Conservation (phyloP, 495 filamentous ascomycete species). For the Talaromyces proteolyticus region DNA sequence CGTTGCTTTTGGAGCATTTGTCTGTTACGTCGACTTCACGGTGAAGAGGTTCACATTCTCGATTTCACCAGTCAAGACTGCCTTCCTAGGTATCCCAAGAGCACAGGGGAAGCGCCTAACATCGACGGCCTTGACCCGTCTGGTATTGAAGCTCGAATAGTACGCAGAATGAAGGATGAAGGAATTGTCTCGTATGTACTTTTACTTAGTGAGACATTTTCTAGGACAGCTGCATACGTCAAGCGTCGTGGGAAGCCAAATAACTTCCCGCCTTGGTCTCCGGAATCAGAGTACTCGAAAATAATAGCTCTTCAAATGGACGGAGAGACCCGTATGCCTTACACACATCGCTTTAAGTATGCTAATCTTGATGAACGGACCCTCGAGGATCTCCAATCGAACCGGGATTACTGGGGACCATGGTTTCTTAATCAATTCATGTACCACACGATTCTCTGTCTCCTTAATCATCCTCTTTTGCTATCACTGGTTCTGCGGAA, state of each 20-base stretch:
- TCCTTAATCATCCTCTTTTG: slow-evolving; percentile 42
- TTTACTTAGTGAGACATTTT: slow-evolving; percentile 38
- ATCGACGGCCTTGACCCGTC: background rate
- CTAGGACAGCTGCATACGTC: slow-evolving; percentile 37
- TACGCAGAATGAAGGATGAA: slow-evolving; percentile 23
- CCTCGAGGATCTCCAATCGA: slow-evolving; percentile 28
- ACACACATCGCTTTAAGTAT: slow-evolving; percentile 38
- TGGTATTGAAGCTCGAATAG: slow-evolving; percentile 1
- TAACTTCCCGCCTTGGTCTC: slow-evolving; percentile 42
- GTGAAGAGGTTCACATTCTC: slow-evolving; percentile 32
- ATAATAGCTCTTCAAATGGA: slow-evolving; percentile 45
- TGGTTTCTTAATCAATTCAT: slow-evolving; percentile 44
- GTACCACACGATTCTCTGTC: slow-evolving; percentile 43
- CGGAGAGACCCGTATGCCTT: slow-evolving; percentile 40
- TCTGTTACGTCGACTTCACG: slow-evolving; percentile 39
- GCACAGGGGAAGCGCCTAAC: background rate
- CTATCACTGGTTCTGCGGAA: slow-evolving; percentile 39
- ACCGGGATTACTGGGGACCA: slow-evolving; percentile 42
- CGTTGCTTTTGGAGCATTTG: slow-evolving; percentile 46
- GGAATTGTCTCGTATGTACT: slow-evolving; percentile 43
- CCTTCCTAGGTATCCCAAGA: slow-evolving; percentile 2
- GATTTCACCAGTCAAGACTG: slow-evolving; percentile 19
- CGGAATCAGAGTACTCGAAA: slow-evolving; percentile 40
- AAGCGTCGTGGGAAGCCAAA: slow-evolving; percentile 36
- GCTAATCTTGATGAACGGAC: slow-evolving; percentile 35